Base-by-base conservation (phyloP, 1,284 basidiomycete genomes). In the Apiotrichum akiyoshidainum region DNA sequence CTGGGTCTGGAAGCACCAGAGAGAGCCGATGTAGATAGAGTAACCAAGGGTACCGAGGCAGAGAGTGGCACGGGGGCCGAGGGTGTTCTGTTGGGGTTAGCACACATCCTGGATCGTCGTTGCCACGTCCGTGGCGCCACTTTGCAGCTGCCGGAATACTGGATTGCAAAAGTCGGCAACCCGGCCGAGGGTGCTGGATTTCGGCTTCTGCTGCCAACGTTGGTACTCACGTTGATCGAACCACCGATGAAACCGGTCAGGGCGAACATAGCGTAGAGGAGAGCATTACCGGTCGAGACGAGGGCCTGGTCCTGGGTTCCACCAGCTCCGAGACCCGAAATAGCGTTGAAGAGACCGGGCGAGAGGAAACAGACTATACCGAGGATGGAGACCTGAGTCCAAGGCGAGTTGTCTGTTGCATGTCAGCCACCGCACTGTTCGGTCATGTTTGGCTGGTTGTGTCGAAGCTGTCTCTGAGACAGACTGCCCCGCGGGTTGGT, bases 271-370 rank as follows among this genome's bases (percentile, higher is more conserved):
- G 74, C 81, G 65, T 83, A 82, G 39, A 82, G 75, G n/a, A 82
- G 78, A 60, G 73, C 75, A 65, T 81, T 80, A 19, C 79, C 71
- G 21, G 69, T 81, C 65, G 81, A 79, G 21, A 55, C 46, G 21
- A 60, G 76, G 7, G 73, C 61, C 52, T 80, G 68, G 60, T 82
- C 78, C 62, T 80, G 75, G 1, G 75, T 74, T 49, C 81, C 81
- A 63, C 70, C 81, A 12, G 81, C 81, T 57, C 81, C 81, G 45
- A 82, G 70, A 68, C 80, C 80, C 52, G 74, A 72, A 45, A 82
- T 72, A 19, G 83, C 82, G 57, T 79, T 81, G 78, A 81, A 84
- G 78, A 83, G 80, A 57, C 83, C 83, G 33, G 80, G 77, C 14
- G 80, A 68, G 45, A 68, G 76, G 65, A 70, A 81, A 68, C 77